Percentiles rank a stretch among this genome's conserved stretches.
Evolutionary conservation across 1,139 yeast species (phyloP).

Genomic region (Hyphopichia khmerensis): DNA sequence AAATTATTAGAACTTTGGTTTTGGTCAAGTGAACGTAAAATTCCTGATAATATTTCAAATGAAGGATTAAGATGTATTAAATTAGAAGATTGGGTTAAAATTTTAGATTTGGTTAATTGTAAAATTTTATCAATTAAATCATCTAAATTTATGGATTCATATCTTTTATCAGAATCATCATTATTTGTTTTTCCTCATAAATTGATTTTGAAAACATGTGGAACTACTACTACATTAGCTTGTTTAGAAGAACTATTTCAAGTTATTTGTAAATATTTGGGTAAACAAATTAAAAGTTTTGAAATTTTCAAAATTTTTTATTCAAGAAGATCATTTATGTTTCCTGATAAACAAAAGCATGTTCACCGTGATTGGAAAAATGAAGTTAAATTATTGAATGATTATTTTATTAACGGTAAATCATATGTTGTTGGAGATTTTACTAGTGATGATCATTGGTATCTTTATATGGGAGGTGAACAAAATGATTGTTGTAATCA

Average conservation of each 20-base stretch:
- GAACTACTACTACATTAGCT: slow-evolving; percentile 86
- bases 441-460: slow-evolving; percentile 85
- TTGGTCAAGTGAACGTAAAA: slow-evolving; percentile 38
- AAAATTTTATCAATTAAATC: slow-evolving; percentile 81
- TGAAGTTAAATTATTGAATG: slow-evolving; percentile 71
- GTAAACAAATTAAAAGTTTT: slow-evolving; percentile 21
- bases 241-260: slow-evolving; percentile 69
- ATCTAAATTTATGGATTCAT: slow-evolving; percentile 71
- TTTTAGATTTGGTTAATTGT: slow-evolving; percentile 83
- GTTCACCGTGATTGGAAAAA: slow-evolving; percentile 85
- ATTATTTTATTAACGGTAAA: slow-evolving; percentile 59
- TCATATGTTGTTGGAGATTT: slow-evolving; percentile 80
- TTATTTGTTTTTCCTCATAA: slow-evolving; percentile 87
- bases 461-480: slow-evolving; percentile 66
- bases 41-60: slow-evolving; percentile 34
- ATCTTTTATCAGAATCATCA: slow-evolving; percentile 84
- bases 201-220: slow-evolving; percentile 88
- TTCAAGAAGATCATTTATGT: slow-evolving; percentile 90
- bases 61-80: slow-evolving; percentile 67
- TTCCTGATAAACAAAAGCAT: slow-evolving; percentile 79
- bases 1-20: slow-evolving; percentile 91
- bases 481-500: slow-evolving; percentile 6
- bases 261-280: slow-evolving; percentile 30
- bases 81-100: slow-evolving; percentile 63
- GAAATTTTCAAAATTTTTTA: slow-evolving; percentile 73